Evolutionary conservation across 2,329 filamentous ascomycete species (phyloP).

Genomic region (Paracoccidioides brasiliensis): DNA sequence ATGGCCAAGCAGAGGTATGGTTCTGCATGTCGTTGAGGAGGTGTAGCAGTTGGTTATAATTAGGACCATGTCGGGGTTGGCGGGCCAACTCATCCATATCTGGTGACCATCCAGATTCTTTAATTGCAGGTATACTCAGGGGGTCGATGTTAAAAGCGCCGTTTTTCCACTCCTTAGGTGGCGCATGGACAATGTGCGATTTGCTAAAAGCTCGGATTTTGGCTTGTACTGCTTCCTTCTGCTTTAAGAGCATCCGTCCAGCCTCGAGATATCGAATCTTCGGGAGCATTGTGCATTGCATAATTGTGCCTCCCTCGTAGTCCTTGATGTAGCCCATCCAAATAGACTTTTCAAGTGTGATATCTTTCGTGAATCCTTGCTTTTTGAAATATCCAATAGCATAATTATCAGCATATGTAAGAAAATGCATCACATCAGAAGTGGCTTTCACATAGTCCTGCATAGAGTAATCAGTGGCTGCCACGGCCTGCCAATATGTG

Average conservation of each 20-base stretch:
- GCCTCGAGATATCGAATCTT: conserved; percentile 87
- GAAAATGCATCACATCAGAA: conserved; percentile 93
- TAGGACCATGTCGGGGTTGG: conserved; percentile 87
- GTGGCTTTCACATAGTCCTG: conserved; percentile 91
- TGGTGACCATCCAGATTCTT: conserved; percentile 82
- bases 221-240: conserved; percentile 87
- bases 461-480: conserved; percentile 8
- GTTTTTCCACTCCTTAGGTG: conserved; percentile 75
- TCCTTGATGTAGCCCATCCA: conserved; percentile 99
- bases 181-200: conserved; percentile 72
- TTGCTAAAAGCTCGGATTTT: conserved; percentile 89
- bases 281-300: conserved; percentile 97
- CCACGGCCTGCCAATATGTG: not conserved
- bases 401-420: conserved; percentile 98
- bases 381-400: conserved; percentile 99
- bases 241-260: conserved; percentile 88
- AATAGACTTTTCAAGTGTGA: conserved; percentile 72
- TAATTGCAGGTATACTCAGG: conserved; percentile 75
- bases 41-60: conserved; percentile 87
- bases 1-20: conserved; percentile 86
- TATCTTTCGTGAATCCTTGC: conserved; percentile 97
- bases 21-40: conserved; percentile 93
- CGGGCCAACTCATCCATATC: conserved; percentile 97
- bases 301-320: conserved; percentile 96
- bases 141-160: conserved; percentile 67